A percentile compares a stretch with the other conserved stretches of the same genome.
Conservation (phyloP, 2,329 filamentous ascomycete species). For the Didymosphaeria variabile region DNA sequence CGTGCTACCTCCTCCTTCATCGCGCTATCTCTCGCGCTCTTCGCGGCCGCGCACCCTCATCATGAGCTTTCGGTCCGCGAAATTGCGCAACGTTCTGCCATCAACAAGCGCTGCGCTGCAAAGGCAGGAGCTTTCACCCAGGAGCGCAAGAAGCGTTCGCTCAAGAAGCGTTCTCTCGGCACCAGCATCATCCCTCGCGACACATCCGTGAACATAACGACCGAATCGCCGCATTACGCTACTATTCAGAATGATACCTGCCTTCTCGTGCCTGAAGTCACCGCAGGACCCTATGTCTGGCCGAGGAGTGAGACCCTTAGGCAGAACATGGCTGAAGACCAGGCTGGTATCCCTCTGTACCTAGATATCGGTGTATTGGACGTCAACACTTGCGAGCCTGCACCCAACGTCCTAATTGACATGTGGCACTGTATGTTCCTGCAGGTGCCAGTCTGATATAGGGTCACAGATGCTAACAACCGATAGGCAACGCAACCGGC, state of each 20-base stretch:
- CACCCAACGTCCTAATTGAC: conserved; percentile 48
- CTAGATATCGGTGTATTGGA: conserved; percentile 55
- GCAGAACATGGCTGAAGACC: conserved; percentile 47
- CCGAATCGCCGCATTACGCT: conserved; percentile 20
- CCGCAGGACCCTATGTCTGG: conserved; percentile 35
- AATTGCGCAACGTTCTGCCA: conserved; percentile 1
- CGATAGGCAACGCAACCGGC: conserved; percentile 30
- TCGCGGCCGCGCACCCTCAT: conserved; percentile 12
- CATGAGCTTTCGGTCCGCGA: conserved; percentile 14
- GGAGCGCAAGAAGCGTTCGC: conserved; percentile 18
- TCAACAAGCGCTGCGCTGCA: conserved; percentile 14
- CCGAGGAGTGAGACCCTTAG: conserved; percentile 29
- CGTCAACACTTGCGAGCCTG: conserved; percentile 53
- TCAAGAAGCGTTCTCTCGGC: conserved; percentile 10
- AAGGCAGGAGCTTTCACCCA: conserved; percentile 11
- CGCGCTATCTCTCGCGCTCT: background rate
- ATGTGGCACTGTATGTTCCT: conserved; percentile 48
- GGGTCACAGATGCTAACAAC: background rate
- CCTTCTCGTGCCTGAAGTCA: conserved; percentile 27
- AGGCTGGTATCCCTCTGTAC: conserved; percentile 51
- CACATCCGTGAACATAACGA: conserved; percentile 15
- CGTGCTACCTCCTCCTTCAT: conserved; percentile 8
- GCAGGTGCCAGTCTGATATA: background rate
- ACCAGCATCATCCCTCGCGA: conserved; percentile 14
- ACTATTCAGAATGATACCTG: conserved; percentile 24